Conservation (phyloP, 2,329 filamentous ascomycete species). For the Fusarium fujikuroi region DNA sequence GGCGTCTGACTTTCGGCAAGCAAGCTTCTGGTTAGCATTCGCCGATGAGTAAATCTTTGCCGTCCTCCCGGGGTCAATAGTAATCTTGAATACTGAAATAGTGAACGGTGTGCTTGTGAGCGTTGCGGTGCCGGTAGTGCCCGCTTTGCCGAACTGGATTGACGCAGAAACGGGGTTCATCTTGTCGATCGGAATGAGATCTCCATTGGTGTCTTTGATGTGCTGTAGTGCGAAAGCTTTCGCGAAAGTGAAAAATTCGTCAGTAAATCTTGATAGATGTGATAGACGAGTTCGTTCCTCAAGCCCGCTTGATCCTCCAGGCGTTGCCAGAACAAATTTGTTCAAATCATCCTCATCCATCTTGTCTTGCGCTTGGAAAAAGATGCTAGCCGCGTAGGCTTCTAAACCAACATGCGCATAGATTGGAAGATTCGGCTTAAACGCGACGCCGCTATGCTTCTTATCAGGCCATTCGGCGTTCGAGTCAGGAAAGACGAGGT, state of each 20-base stretch:
- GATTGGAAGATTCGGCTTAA: slow-evolving; percentile 18
- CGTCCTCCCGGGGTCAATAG: not conserved
- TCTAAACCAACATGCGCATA: slow-evolving; percentile 12
- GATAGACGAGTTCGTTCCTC: slow-evolving; percentile 17
- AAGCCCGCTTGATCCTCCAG: not conserved
- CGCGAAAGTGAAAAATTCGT: slow-evolving; percentile 13
- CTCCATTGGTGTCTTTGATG: slow-evolving; percentile 19
- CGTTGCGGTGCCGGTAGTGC: slow-evolving; percentile 11
- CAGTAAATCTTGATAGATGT: not conserved
- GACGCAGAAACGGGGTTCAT: not conserved
- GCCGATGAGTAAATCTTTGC: slow-evolving; percentile 4
- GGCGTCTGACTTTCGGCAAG: slow-evolving; percentile 10
- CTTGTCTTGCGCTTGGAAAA: slow-evolving; percentile 15
- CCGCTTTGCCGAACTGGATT: slow-evolving; percentile 2
- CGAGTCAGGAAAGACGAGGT: slow-evolving; percentile 15
- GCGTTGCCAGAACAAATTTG: slow-evolving; percentile 12
- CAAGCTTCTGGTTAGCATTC: slow-evolving; percentile 5
- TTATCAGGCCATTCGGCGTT: slow-evolving; percentile 23
- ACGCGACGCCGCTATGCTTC: not conserved
- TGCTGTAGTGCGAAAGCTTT: slow-evolving; percentile 5
- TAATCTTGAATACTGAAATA: slow-evolving; percentile 17
- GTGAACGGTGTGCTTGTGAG: slow-evolving; percentile 13
- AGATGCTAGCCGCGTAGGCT: slow-evolving; percentile 12
- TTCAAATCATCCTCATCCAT: not conserved
- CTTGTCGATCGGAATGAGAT: not conserved